Conservation (phyloP, 805 yeast genomes). For the Ogataea angusta region DNA sequence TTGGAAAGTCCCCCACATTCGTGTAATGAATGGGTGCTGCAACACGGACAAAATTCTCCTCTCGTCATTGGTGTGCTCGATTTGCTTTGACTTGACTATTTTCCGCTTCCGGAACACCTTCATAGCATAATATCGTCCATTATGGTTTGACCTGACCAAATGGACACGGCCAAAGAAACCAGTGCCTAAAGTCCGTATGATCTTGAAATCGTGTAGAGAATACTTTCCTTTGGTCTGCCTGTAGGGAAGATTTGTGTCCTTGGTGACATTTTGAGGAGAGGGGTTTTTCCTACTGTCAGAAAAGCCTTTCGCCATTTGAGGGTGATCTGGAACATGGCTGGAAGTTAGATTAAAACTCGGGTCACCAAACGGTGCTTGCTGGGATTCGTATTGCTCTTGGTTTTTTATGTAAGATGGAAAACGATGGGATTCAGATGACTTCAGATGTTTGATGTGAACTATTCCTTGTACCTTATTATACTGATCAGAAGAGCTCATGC, state of each 20-base stretch:
- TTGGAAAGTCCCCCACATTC: constrained; percentile 70
- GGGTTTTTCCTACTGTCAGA: neutral
- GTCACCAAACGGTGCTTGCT: constrained; percentile 6
- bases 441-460: too few relatives aligned
- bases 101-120: constrained; percentile 55
- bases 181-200: constrained; percentile 56
- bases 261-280: neutral
- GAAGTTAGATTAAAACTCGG: neutral
- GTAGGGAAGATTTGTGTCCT: neutral
- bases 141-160: constrained; percentile 54
- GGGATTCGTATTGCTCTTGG: constrained; percentile 12
- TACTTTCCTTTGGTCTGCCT: constrained; percentile 51
- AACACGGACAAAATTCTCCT: constrained; percentile 55
- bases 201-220: constrained; percentile 52
- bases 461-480: too few relatives aligned
- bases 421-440: neutral
- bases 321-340: neutral
- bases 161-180: constrained; percentile 63
- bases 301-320: neutral
- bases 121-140: constrained; percentile 58
- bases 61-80: constrained; percentile 63
- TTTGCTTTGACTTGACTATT: constrained; percentile 60
- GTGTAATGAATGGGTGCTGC: constrained; percentile 56
- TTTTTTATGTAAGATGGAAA: constrained; percentile 2
- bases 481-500: too few relatives aligned